These are phyloP conservation scores for Myxozyma nipponensis DNA, from an alignment of 805 yeast genomes.

Conservation along the genomic window DNA sequence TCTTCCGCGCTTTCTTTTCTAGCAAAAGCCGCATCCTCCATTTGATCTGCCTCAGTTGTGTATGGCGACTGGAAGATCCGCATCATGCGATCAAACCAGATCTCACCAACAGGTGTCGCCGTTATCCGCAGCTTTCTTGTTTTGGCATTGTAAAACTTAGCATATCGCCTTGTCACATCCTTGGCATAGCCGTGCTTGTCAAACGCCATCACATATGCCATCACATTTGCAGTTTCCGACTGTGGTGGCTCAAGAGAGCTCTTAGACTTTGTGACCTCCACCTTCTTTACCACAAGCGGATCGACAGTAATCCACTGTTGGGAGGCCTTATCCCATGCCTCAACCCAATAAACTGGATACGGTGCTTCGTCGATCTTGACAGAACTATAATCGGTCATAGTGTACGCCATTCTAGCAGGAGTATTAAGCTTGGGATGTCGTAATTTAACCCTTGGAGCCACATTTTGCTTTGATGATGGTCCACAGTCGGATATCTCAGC, in stretches of 20 bases:
- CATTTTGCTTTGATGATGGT: not conserved
- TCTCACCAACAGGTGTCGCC: constrained; percentile 49
- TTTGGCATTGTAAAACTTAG: constrained; percentile 65
- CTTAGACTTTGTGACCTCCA: constrained; percentile 58
- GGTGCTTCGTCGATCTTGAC: constrained; percentile 20
- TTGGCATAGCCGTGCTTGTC: constrained; percentile 60
- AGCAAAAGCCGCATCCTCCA: constrained; percentile 59
- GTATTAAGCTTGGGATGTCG: constrained; percentile 22
- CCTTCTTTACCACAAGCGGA: constrained; percentile 59
- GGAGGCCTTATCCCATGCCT: constrained; percentile 78
- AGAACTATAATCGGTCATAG: constrained; percentile 17
- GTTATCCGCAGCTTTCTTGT: constrained; percentile 70
- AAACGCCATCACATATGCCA: constrained; percentile 74
- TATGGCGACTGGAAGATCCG: constrained; percentile 32
- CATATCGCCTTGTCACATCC: constrained; percentile 84
- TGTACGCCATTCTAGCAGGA: constrained; percentile 14
- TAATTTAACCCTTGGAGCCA: constrained; percentile 16
- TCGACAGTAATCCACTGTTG: constrained; percentile 83
- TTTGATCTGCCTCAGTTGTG: constrained; percentile 42
- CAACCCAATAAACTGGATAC: constrained; percentile 87
- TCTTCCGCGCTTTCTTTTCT: constrained; percentile 71
- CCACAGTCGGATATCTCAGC: constrained; percentile 2
- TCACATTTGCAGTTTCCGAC: constrained; percentile 52
- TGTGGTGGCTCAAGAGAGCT: constrained; percentile 71
- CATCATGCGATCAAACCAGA: constrained; percentile 59